phyloP scores from a whole-genome alignment of 2,329 filamentous ascomycete genomes.

The Elsinoe necatrix region DNA sequence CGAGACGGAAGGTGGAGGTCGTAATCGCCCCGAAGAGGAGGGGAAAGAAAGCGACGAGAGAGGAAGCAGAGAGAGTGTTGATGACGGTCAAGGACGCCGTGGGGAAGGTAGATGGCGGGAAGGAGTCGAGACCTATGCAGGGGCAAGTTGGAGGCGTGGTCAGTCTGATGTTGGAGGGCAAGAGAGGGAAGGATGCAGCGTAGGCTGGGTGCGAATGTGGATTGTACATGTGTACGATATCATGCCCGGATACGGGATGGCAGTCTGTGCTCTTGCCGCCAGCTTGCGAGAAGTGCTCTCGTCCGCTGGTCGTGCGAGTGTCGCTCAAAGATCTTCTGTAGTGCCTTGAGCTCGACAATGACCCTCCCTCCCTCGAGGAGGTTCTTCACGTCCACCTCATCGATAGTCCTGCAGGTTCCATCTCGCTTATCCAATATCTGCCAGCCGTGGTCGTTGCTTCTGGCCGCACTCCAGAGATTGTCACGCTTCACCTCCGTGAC shows the following conservation, averaged over 20 bases:
- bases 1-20: constrained; percentile 69
- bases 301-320: constrained; percentile 55
- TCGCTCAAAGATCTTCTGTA: constrained; percentile 62
- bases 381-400: constrained; percentile 94
- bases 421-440: constrained; percentile 47
- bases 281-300: constrained; percentile 1
- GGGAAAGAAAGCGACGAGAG: constrained; percentile 49
- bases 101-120: constrained; percentile 36
- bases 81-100: constrained; percentile 40
- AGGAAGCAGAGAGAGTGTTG: constrained; percentile 55
- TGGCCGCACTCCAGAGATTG: constrained; percentile 59
- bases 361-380: constrained; percentile 75
- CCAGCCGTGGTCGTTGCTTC: constrained; percentile 17
- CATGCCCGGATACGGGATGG: constrained; percentile 2
- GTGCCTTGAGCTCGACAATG: constrained; percentile 73
- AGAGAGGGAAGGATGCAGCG: constrained; percentile 11
- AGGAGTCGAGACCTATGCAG: constrained; percentile 39
- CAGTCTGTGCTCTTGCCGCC: constrained; percentile 1
- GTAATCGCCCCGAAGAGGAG: constrained; percentile 59
- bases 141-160: constrained; percentile 40
- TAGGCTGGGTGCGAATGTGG: neutral
- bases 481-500: constrained; percentile 56
- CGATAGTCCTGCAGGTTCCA: constrained; percentile 58
- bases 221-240: neutral
- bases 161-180: constrained; percentile 40